Evolutionary conservation across 2,329 filamentous ascomycete species (phyloP), one percentile per base, ranked within the genome.

Genomic region (Nothophaeocryptopus gaeumannii): DNA sequence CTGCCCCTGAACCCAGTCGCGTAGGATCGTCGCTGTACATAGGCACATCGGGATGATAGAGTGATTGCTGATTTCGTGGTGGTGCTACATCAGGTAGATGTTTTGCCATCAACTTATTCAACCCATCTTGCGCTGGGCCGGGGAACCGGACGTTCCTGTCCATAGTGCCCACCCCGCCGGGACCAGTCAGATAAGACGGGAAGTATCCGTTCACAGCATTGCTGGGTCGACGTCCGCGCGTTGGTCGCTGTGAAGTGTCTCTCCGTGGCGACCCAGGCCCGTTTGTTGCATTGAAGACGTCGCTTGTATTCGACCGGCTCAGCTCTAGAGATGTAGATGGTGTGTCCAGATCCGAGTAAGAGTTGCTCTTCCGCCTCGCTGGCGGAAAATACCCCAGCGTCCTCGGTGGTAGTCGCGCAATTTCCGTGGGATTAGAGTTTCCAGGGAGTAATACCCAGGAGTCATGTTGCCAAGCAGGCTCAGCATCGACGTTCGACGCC

Each of bases 371-470:
- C 82, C 91, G 89, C 65, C 90, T 79, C 14, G 90, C 82, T 7
- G 91, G 91, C 2, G 92, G 92, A 64, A 97, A 97, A 71, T 92
- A 97, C 16, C 91, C 92, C 38, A 96, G 78, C 2, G 86, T 80
- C 70, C 85, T 84, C 50, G 88, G 83, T 15, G 89, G 83, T 50
- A 97, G 82, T 29, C 93, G 84, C 12, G 84, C 89, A 58, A 99
- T 93, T 67, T 96, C 88, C 16, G 93, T 84, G 1, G 89, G 85
- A 16, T 83, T 78, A 12, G 76, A 74, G 55, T 80, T 79, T 15
- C 84, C 85, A 55, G 92, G 88, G 20, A 96, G 78, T 29, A 86
- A 76, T 1, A 96, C 88, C 89, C 90, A 96, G 39, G 88, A 85
- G 51, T 96, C 89, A 70, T 96, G 90, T 51, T 81, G 85, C 88